Conservation (phyloP, 129 eudicot species). For the Apium graveolens region DNA sequence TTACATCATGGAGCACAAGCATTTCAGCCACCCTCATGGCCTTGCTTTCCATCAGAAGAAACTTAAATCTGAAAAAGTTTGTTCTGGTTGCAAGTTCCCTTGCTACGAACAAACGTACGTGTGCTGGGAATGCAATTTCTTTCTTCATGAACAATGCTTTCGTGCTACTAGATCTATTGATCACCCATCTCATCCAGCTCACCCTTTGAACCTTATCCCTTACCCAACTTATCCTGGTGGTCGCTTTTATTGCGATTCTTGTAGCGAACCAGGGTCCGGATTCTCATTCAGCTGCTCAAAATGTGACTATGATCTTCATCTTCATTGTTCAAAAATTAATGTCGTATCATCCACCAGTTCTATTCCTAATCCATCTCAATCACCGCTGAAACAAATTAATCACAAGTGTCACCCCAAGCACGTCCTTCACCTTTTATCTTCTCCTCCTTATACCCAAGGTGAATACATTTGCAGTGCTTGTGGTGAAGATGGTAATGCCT, state of each 20-base stretch:
- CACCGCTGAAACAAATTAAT: slow-evolving; percentile 7
- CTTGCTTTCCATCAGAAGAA: slow-evolving; percentile 38
- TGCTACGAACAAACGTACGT: slow-evolving; percentile 15
- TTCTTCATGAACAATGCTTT: slow-evolving; percentile 46
- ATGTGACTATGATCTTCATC: slow-evolving; percentile 3
- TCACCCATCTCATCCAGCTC: slow-evolving; percentile 56
- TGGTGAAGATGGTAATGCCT: slow-evolving; percentile 32
- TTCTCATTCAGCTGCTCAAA: neutral
- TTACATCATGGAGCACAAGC: slow-evolving; percentile 47
- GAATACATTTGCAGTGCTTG: slow-evolving; percentile 57
- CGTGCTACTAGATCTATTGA: slow-evolving; percentile 45
- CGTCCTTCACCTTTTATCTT: slow-evolving; percentile 33
- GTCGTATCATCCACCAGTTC: slow-evolving; percentile 16
- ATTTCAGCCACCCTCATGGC: slow-evolving; percentile 67
- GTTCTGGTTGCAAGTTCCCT: slow-evolving; percentile 41
- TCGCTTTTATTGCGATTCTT: slow-evolving; percentile 46
- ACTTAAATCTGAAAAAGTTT: slow-evolving; percentile 33
- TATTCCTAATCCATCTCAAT: neutral
- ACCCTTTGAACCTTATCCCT: slow-evolving; percentile 50
- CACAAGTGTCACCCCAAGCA: slow-evolving; percentile 66
- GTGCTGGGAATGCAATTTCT: slow-evolving; percentile 33
- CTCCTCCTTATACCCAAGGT: slow-evolving; percentile 7
- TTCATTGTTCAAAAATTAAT: slow-evolving; percentile 1
- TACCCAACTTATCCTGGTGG: slow-evolving; percentile 58
- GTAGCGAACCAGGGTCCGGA: slow-evolving; percentile 13